Conservation (phyloP, 352 stramenopile genomes). For the Phytopythium aichiense region DNA sequence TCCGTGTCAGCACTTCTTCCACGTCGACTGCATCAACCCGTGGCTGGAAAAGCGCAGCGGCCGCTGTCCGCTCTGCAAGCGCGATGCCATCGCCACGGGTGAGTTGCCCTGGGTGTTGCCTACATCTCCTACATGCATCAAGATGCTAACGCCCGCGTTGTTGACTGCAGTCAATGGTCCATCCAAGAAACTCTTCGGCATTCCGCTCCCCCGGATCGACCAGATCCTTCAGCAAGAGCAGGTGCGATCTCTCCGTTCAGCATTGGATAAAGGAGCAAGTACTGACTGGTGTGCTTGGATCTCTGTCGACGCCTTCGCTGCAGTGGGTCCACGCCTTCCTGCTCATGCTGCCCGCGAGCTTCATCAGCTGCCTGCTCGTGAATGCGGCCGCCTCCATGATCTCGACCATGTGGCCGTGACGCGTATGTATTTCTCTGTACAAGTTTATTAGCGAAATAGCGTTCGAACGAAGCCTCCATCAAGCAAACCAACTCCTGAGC, state of each 20-base stretch:
- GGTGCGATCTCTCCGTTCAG: constrained; percentile 21
- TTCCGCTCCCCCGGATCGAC: constrained; percentile 48
- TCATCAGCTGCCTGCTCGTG: constrained; percentile 78
- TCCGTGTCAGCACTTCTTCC: constrained; percentile 83
- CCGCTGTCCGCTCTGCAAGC: constrained; percentile 80
- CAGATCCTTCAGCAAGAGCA: constrained; percentile 77
- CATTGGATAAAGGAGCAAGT: background rate
- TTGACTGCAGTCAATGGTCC: constrained; percentile 27
- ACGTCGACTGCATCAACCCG: constrained; percentile 82
- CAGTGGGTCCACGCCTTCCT: constrained; percentile 79
- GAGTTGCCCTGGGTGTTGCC: constrained; percentile 13
- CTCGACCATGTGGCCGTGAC: constrained; percentile 71
- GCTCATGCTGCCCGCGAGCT: constrained; percentile 74
- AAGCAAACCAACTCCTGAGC: background rate
- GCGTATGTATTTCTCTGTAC: background rate
- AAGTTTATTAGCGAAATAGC: background rate
- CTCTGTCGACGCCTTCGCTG: constrained; percentile 1
- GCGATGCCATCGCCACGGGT: constrained; percentile 68
- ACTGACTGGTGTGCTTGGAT: background rate
- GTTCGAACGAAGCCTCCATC: background rate
- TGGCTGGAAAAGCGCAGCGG: constrained; percentile 80
- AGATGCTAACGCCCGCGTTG: background rate
- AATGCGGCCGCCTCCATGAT: constrained; percentile 72
- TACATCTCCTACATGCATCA: background rate
- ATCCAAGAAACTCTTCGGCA: constrained; percentile 65